Conservation (phyloP, 164 flowering plant genomes). For the Stephania cephalantha region DNA sequence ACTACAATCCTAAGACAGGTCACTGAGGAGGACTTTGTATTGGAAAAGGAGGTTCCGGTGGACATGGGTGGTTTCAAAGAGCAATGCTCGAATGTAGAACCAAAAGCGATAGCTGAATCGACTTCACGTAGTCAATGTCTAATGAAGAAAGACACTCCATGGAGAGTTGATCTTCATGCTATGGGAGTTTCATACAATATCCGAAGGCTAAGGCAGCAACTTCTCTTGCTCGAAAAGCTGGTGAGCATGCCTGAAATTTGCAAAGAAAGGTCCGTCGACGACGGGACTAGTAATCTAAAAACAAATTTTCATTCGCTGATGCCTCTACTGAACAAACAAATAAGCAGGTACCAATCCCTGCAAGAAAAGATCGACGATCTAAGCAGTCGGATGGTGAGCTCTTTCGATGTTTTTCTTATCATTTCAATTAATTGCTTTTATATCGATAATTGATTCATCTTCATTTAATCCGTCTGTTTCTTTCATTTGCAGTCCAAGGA, state of each 20-base stretch:
- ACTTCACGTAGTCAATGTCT: slow-evolving; percentile 16
- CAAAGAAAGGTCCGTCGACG: slow-evolving; percentile 18
- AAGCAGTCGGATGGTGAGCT: slow-evolving; percentile 76
- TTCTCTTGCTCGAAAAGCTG: slow-evolving; percentile 71
- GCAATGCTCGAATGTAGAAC: slow-evolving; percentile 16
- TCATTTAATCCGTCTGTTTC: not conserved
- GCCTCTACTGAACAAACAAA: slow-evolving; percentile 68
- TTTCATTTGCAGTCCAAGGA: slow-evolving; percentile 44
- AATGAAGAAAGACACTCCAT: slow-evolving; percentile 26
- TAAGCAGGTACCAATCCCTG: slow-evolving; percentile 69
- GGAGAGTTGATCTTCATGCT: slow-evolving; percentile 81
- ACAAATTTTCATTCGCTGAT: slow-evolving; percentile 36
- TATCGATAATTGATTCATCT: not conserved
- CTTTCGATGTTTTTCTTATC: not conserved
- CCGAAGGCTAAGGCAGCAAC: slow-evolving; percentile 86
- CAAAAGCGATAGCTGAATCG: slow-evolving; percentile 21
- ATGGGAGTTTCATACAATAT: slow-evolving; percentile 87
- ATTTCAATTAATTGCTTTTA: not conserved
- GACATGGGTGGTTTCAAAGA: slow-evolving; percentile 19
- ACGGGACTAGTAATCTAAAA: slow-evolving; percentile 21
- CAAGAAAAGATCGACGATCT: slow-evolving; percentile 73
- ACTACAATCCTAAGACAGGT: slow-evolving; percentile 21
- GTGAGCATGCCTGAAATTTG: slow-evolving; percentile 41
- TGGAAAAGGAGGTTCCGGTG: slow-evolving; percentile 21
- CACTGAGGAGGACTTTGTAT: slow-evolving; percentile 37